Evolutionary conservation across 495 filamentous ascomycete genomes (phyloP).

Genomic region (Penicillium waksmanii): DNA sequence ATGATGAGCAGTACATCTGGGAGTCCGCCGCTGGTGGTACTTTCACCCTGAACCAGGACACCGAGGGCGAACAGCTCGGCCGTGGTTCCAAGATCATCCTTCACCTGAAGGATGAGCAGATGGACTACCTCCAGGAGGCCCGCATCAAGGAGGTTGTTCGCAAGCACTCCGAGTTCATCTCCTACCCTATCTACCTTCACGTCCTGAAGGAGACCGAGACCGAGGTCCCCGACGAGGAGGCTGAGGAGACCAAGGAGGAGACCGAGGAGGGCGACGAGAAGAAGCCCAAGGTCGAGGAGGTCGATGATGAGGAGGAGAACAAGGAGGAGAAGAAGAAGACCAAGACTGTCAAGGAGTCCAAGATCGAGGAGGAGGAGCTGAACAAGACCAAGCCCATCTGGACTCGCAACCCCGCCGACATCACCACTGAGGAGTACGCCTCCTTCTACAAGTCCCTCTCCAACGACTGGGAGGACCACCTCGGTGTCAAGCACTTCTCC

Average conservation of each 20-base stretch:
- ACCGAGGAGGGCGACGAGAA: slow-evolving; percentile 76
- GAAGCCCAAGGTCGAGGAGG: slow-evolving; percentile 74
- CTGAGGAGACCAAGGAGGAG: slow-evolving; percentile 73
- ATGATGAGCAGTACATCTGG: slow-evolving; percentile 99
- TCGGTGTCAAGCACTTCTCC: slow-evolving; percentile 99
- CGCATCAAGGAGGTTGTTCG: slow-evolving; percentile 99
- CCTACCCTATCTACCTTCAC: slow-evolving; percentile 99
- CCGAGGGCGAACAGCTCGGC: slow-evolving; percentile 84
- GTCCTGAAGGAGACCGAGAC: slow-evolving; percentile 98
- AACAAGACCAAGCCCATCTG: slow-evolving; percentile 99
- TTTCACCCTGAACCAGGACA: slow-evolving; percentile 91
- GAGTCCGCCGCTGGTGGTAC: slow-evolving; percentile 97
- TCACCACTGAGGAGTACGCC: slow-evolving; percentile 95
- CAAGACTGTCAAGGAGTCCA: slow-evolving; percentile 99
- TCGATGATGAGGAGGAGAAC: slow-evolving; percentile 83
- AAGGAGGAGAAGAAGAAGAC: slow-evolving; percentile 86
- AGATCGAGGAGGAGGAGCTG: slow-evolving; percentile 98
- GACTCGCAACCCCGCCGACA: slow-evolving; percentile 97
- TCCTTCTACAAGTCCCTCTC: slow-evolving; percentile 99
- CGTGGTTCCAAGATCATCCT: slow-evolving; percentile 98
- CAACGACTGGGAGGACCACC: slow-evolving; percentile 99
- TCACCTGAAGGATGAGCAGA: slow-evolving; percentile 98
- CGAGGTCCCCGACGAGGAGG: slow-evolving; percentile 97
- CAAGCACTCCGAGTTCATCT: slow-evolving; percentile 99
- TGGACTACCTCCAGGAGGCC: slow-evolving; percentile 96